Evolutionary conservation across 2,329 filamentous ascomycete species (phyloP).

Genomic region (Didymella lethalis): DNA sequence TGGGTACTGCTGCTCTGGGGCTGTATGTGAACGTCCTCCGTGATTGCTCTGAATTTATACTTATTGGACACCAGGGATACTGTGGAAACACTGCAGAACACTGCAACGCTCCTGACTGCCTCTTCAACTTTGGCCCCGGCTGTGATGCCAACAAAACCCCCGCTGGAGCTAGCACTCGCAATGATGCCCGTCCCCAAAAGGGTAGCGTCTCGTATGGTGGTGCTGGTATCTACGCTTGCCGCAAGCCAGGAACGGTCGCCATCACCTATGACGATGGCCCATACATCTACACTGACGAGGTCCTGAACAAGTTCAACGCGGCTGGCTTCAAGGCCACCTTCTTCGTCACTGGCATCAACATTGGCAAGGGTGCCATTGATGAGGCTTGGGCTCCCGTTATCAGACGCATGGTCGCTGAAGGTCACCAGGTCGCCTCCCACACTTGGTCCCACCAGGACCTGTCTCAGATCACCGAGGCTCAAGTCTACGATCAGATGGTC

Average conservation of each 20-base stretch:
- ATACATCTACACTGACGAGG: slow-evolving; percentile 65
- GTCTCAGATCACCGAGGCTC: slow-evolving; percentile 51
- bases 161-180: slow-evolving; percentile 62
- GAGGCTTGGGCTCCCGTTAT: slow-evolving; percentile 62
- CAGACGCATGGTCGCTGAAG: slow-evolving; percentile 61
- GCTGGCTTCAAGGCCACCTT: slow-evolving; percentile 73
- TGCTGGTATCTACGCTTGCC: slow-evolving; percentile 64
- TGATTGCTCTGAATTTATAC: background rate
- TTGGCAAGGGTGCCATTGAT: slow-evolving; percentile 65
- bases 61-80: slow-evolving; percentile 50
- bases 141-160: slow-evolving; percentile 67
- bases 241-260: slow-evolving; percentile 64
- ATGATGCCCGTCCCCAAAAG: slow-evolving; percentile 60
- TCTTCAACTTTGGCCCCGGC: slow-evolving; percentile 64
- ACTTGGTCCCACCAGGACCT: slow-evolving; percentile 64
- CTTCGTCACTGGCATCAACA: slow-evolving; percentile 68
- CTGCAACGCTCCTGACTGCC: slow-evolving; percentile 68
- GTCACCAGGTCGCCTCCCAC: slow-evolving; percentile 69
- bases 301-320: slow-evolving; percentile 66
- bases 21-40: slow-evolving; percentile 30
- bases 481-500: slow-evolving; percentile 59
- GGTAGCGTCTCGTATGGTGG: slow-evolving; percentile 65
- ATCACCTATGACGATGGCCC: slow-evolving; percentile 74
- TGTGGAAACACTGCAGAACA: slow-evolving; percentile 63
- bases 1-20: slow-evolving; percentile 46